A percentile compares a stretch with the other conserved stretches of the same genome.
phyloP scores from a whole-genome alignment of 2,329 filamentous ascomycete genomes.

The Sphaerulina musiva region DNA sequence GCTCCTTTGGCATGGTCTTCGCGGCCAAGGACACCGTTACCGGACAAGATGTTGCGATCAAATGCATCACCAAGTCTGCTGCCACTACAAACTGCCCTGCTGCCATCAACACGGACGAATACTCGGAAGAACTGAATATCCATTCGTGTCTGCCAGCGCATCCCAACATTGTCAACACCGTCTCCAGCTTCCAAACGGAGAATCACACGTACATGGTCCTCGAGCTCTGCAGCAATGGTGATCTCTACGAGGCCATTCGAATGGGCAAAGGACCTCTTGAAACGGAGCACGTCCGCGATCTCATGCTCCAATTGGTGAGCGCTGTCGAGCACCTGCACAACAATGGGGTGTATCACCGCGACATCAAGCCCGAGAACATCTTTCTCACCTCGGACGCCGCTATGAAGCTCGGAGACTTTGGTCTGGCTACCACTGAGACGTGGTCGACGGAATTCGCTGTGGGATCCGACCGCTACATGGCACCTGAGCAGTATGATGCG shows the following conservation, averaged over 20 bases:
- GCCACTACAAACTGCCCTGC: slow-evolving; percentile 55
- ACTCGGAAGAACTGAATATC: slow-evolving; percentile 71
- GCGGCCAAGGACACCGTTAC: slow-evolving; percentile 75
- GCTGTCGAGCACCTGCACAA: slow-evolving; percentile 85
- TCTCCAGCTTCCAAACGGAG: slow-evolving; percentile 86
- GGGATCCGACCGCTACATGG: slow-evolving; percentile 98
- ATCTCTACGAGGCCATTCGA: slow-evolving; percentile 95
- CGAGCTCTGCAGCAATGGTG: slow-evolving; percentile 90
- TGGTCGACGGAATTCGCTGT: slow-evolving; percentile 93
- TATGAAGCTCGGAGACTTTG: slow-evolving; percentile 97
- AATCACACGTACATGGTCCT: slow-evolving; percentile 86
- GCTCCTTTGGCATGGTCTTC: slow-evolving; percentile 98
- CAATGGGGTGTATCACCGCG: slow-evolving; percentile 88
- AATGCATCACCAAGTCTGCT: slow-evolving; percentile 82
- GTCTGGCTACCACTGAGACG: slow-evolving; percentile 77
- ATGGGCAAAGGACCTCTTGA: slow-evolving; percentile 79
- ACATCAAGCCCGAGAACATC: slow-evolving; percentile 99
- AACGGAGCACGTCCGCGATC: slow-evolving; percentile 92
- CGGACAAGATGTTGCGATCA: slow-evolving; percentile 80
- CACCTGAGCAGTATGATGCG: slow-evolving; percentile 94
- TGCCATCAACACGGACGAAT: slow-evolving; percentile 70
- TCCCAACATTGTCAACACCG: slow-evolving; percentile 86
- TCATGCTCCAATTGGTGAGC: slow-evolving; percentile 91
- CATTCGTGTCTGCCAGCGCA: slow-evolving; percentile 74
- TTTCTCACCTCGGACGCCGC: slow-evolving; percentile 79